Percentiles rank a stretch among this genome's conserved stretches.
Evolutionary conservation across 2,329 filamentous ascomycete species (phyloP).

Genomic region (Karstenula rhodostoma): DNA sequence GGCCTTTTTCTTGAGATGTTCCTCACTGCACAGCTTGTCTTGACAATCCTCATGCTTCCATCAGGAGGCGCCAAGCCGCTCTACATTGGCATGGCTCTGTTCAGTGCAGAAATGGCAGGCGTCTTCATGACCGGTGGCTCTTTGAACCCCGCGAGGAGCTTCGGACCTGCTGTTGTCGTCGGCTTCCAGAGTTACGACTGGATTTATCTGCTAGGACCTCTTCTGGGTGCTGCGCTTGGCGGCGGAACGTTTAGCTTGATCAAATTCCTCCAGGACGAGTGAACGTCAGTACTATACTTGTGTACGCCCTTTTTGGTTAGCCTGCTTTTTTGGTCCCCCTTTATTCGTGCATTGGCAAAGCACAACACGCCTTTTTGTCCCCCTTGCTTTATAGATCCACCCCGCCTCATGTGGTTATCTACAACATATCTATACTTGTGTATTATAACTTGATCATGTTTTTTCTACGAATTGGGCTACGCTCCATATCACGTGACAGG

Average conservation of each 20-base stretch:
- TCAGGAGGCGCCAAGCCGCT: constrained; percentile 70
- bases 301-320: too few relatives aligned
- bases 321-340: too few relatives aligned
- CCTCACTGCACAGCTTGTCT: constrained; percentile 45
- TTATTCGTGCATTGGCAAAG: too few relatives aligned
- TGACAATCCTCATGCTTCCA: constrained; percentile 64
- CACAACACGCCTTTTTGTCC: too few relatives aligned
- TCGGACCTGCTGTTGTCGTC: constrained; percentile 54
- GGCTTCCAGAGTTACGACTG: constrained; percentile 52
- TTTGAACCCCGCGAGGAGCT: constrained; percentile 57
- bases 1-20: constrained; percentile 43
- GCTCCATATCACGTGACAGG: too few relatives aligned
- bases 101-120: constrained; percentile 64
- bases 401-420: too few relatives aligned
- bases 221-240: constrained; percentile 53
- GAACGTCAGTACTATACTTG: too few relatives aligned
- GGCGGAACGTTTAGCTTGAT: constrained; percentile 58
- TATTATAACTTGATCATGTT: too few relatives aligned
- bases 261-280: constrained; percentile 21
- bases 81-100: constrained; percentile 74
- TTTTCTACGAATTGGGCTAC: too few relatives aligned
- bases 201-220: constrained; percentile 58
- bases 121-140: constrained; percentile 57
- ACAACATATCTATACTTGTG: too few relatives aligned
- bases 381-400: too few relatives aligned